Conservation (phyloP, 192 early-diverging fungal species). For the Umbelopsis ramanniana region DNA sequence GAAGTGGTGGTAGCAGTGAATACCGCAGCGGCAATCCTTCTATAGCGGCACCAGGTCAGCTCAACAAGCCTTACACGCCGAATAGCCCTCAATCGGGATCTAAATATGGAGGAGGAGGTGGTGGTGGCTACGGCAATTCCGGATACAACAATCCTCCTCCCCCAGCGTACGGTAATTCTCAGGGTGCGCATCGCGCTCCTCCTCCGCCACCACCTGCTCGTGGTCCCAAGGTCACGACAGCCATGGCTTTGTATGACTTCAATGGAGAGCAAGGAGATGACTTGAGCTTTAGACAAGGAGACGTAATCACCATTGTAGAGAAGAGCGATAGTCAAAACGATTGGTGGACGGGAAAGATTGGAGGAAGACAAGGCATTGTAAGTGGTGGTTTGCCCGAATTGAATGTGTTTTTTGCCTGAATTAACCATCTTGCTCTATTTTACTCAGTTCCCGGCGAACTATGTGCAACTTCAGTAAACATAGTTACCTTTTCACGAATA, state of each 20-base stretch:
- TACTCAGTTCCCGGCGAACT: constrained; percentile 35
- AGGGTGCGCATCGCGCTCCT: constrained; percentile 29
- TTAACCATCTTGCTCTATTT: neutral
- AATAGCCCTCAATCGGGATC: neutral
- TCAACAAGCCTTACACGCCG: constrained; percentile 17
- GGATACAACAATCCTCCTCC: constrained; percentile 11
- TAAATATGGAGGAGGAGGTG: neutral
- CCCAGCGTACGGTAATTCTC: constrained; percentile 8
- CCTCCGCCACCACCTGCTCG: constrained; percentile 52
- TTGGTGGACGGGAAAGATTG: constrained; percentile 49
- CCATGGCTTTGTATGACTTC: constrained; percentile 46
- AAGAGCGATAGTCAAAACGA: constrained; percentile 46
- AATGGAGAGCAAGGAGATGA: constrained; percentile 41
- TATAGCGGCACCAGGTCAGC: constrained; percentile 32
- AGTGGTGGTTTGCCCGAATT: constrained; percentile 2
- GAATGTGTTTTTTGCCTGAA: neutral
- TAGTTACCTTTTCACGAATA: neutral
- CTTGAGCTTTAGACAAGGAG: constrained; percentile 48
- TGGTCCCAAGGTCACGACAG: constrained; percentile 27
- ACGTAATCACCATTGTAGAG: constrained; percentile 47
- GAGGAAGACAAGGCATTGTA: constrained; percentile 32
- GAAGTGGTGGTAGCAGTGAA: neutral
- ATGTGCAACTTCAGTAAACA: constrained; percentile 30
- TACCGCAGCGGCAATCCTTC: constrained; percentile 13
- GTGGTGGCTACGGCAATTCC: neutral